These are phyloP conservation scores for Thalassiosira ordinaria DNA, from an alignment of 352 stramenopile genomes.

Conservation along the genomic window DNA sequence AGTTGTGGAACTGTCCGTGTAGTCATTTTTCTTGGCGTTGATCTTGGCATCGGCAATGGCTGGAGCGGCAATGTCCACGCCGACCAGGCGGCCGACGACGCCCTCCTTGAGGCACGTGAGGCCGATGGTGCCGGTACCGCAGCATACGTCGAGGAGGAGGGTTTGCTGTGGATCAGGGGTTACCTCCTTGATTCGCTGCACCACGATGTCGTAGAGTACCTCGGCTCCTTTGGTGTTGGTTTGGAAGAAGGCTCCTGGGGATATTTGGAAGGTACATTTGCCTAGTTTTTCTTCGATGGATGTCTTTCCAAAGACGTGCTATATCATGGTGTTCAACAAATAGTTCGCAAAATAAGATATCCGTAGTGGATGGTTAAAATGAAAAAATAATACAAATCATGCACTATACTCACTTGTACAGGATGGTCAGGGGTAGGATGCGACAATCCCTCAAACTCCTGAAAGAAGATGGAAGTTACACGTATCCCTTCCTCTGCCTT, in stretches of 20 bases:
- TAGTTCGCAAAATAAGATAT: not conserved
- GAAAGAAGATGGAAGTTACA: slow-evolving; percentile 91
- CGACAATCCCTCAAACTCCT: slow-evolving; percentile 92
- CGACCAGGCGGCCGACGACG: slow-evolving; percentile 78
- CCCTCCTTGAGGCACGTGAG: slow-evolving; percentile 77
- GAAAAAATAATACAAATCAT: not conserved
- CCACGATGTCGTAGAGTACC: slow-evolving; percentile 95
- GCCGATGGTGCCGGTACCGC: slow-evolving; percentile 97
- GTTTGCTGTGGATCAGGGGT: slow-evolving; percentile 80
- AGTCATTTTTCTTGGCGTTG: slow-evolving; percentile 81
- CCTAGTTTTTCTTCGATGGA: slow-evolving; percentile 70
- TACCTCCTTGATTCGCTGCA: slow-evolving; percentile 87
- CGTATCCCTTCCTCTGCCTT: slow-evolving; percentile 39
- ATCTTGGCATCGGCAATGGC: slow-evolving; percentile 90
- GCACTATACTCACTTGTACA: slow-evolving; percentile 74
- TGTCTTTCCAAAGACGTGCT: slow-evolving; percentile 78
- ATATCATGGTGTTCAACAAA: not conserved
- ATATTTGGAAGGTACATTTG: slow-evolving; percentile 80
- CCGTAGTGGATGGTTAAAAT: not conserved
- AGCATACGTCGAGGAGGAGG: slow-evolving; percentile 97
- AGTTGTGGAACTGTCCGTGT: slow-evolving; percentile 26
- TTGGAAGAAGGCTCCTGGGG: slow-evolving; percentile 85
- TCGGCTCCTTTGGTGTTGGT: slow-evolving; percentile 96
- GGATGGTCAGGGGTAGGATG: slow-evolving; percentile 90
- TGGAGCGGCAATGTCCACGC: slow-evolving; percentile 85